Conservation (phyloP, 192 early-diverging fungal species). For the Entomortierella beljakovae region DNA sequence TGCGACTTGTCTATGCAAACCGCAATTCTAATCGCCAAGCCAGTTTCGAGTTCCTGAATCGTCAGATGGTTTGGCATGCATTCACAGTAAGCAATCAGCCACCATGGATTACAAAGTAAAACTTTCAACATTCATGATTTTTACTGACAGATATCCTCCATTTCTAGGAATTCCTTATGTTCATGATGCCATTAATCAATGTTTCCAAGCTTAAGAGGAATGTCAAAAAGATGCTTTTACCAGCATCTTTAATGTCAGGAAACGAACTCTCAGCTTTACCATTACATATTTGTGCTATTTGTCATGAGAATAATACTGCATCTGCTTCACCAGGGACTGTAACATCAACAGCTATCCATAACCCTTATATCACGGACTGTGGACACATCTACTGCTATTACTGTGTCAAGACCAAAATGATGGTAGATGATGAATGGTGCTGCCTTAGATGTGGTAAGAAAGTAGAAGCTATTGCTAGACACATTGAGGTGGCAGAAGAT, state of each 20-base stretch:
- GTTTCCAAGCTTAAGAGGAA: slow-evolving; percentile 65
- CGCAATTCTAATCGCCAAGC: slow-evolving; percentile 81
- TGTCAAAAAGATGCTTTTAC: slow-evolving; percentile 59
- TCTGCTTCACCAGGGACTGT: slow-evolving; percentile 47
- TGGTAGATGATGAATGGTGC: slow-evolving; percentile 78
- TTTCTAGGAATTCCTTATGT: slow-evolving; percentile 86
- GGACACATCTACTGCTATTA: slow-evolving; percentile 93
- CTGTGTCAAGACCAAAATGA: slow-evolving; percentile 83
- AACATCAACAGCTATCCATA: slow-evolving; percentile 57
- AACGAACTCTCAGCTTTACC: slow-evolving; percentile 68
- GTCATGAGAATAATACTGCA: slow-evolving; percentile 64
- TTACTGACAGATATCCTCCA: neutral
- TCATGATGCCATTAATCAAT: slow-evolving; percentile 86
- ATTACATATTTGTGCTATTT: slow-evolving; percentile 81
- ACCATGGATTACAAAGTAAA: too few species aligned
- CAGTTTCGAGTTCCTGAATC: slow-evolving; percentile 93
- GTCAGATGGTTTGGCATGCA: slow-evolving; percentile 94
- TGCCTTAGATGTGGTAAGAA: slow-evolving; percentile 83
- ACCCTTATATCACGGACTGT: slow-evolving; percentile 85
- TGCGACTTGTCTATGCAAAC: slow-evolving; percentile 86
- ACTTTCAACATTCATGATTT: too few species aligned
- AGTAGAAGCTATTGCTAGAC: slow-evolving; percentile 67
- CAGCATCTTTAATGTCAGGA: slow-evolving; percentile 56
- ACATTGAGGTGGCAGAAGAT: slow-evolving; percentile 56
- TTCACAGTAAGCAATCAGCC: slow-evolving; percentile 78